Base-by-base conservation (phyloP, 441 rosid genomes). In the Brassica hybrid region DNA sequence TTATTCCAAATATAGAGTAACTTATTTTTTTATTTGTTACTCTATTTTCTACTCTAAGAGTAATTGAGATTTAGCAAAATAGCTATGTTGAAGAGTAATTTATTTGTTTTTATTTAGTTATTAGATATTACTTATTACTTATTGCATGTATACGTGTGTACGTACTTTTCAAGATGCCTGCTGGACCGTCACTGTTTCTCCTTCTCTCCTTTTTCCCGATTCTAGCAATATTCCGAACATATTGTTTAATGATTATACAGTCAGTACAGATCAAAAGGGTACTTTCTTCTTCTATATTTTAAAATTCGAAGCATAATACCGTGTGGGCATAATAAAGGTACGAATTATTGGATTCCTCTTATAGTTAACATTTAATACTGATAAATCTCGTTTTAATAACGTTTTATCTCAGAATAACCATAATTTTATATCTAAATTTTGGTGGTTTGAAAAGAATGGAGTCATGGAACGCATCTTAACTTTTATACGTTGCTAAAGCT, bases 151-250 rank as follows among this genome's bases (percentile, higher is more conserved):
- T 43, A 43, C 50, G 50, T 12, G 14, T 43, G 50, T 43, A 43
- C 50, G 50, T 43, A 11, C 50, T 43, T 38, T 43, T 19, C 32
- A 79, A 79, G 71, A 73, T 73, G 69, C 75, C 12, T 68, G 81
- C 41, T 68, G 48, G 78, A 63, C 78, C 0, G 56, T 79, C 69
- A 73, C 74, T 54, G 67, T 73, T 73, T 78, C 78, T 79, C 74
- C 61, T 52, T 79, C 78, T 61, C 74, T 78, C 78, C 77, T n/a
- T 79, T 79, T 79, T 36, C 2, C 25, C 6, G 41, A 73, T 67
- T 72, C 81, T 43, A 7, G 43, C 52, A 76, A 63, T 70, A 76
- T 69, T 65, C 61, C 67, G 18, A 21, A 30, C 66, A 7, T 60
- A 45, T 63, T 67, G 38, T 18, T 8, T 7, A 45, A 13, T 2